Conservation (phyloP, 805 yeast genomes). For the Candida cerambycidarum region DNA sequence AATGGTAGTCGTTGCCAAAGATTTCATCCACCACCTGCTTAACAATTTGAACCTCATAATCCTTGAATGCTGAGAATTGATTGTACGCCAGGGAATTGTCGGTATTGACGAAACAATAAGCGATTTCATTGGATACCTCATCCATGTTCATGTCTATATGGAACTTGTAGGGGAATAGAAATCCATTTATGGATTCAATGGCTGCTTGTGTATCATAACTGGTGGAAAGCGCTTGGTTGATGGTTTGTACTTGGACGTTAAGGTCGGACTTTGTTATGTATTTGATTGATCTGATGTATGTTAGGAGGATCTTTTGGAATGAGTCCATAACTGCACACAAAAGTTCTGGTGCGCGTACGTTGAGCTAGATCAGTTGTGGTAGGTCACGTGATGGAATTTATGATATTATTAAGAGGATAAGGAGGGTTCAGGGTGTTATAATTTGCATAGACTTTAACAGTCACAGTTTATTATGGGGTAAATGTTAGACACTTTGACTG, state of each 20-base stretch:
- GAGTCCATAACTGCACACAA: no score
- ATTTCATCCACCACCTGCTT: slow-evolving; percentile 48
- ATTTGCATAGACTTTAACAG: no score
- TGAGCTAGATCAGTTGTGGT: no score
- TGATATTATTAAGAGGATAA: no score
- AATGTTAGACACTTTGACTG: no score
- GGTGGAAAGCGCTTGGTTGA: not conserved
- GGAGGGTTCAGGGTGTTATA: no score
- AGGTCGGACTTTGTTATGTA: slow-evolving; percentile 15
- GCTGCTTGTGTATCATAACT: not conserved
- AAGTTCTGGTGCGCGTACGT: no score
- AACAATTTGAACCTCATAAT: slow-evolving; percentile 41
- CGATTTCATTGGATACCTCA: slow-evolving; percentile 30
- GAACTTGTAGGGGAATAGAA: slow-evolving; percentile 31
- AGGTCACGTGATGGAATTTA: no score
- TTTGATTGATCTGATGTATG: slow-evolving; percentile 30
- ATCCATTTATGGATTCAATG: not conserved
- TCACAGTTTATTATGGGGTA: no score
- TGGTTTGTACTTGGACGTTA: slow-evolving; percentile 4
- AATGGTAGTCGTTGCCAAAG: slow-evolving; percentile 10
- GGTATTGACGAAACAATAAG: slow-evolving; percentile 34
- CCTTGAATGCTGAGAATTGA: slow-evolving; percentile 33
- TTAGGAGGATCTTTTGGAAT: slow-evolving; percentile 18
- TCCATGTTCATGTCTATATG: slow-evolving; percentile 41
- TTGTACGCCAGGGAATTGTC: slow-evolving; percentile 39